Evolutionary conservation across 306 rosid species (phyloP), one percentile per base, ranked within the genome.

Genomic region (Inga oerstediana): DNA sequence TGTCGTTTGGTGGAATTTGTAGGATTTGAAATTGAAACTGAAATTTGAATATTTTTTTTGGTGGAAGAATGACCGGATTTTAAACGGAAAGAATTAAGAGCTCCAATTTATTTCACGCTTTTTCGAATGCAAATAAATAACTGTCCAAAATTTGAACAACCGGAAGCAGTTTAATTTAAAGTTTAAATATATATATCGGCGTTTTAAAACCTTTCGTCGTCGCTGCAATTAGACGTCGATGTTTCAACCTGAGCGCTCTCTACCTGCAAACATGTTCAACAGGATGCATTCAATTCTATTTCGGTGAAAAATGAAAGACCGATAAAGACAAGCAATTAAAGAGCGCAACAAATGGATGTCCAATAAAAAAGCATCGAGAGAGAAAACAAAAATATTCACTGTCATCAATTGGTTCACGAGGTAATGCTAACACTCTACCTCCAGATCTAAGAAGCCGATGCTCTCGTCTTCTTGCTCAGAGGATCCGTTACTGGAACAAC

Each of bases 401-500:
- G 76, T 44, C 59, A 30, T 44, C 59, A 39, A 48, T 70, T 34
- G 72, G 58, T 81, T 83, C 48, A 44, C 70, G 51, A 32, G 68
- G 24, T 13, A 78, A 66, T 59, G 82, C 49, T 73, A 78, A 80
- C 13, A 72, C 45, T 24, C 59, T 62, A 89, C 99, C 97, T 92
- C 86, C 87, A 90, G 99, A 93, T 96, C 96, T 87, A 83, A 84
- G 79, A 88, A 80, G n/a, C 86, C 78, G 84, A 78, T 79, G 66
- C 79, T 74, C 44, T 86, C 83, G 13, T 90, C 87, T 12, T 84
- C 85, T 4, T 81, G 72, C 54, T 58, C 82, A 48, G 79, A 82
- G 49, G 93, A 91, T 78, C 89, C 90, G 74, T 90, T 93, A 89
- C 92, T 91, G 1, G 97, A 96, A 85, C 97, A 96, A 81, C 95